These are phyloP conservation scores for Microbotryum violaceum DNA, from an alignment of 1,284 basidiomycete genomes.

Conservation along the genomic window DNA sequence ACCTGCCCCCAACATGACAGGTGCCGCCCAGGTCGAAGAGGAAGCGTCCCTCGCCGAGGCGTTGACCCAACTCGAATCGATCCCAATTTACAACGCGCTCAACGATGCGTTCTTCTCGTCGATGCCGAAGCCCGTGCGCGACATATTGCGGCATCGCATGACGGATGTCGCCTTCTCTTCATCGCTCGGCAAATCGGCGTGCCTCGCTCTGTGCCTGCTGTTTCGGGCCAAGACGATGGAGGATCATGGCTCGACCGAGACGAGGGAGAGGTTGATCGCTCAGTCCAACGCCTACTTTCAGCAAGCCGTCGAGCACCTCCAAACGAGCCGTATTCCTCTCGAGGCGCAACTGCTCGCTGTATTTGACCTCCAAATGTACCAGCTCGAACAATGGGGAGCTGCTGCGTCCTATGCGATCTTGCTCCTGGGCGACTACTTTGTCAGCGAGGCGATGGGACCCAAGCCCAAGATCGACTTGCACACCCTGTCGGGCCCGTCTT, in stretches of 20 bases:
- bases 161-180: constrained; percentile 15
- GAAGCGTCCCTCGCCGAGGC: too few species aligned
- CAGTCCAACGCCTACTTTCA: constrained; percentile 24
- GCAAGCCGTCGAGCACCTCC: constrained; percentile 19
- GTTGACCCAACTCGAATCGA: too few species aligned
- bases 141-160: constrained; percentile 11
- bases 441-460: constrained; percentile 14
- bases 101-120: constrained; percentile 26
- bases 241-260: neutral
- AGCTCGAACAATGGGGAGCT: constrained; percentile 21
- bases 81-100: constrained; percentile 14
- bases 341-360: constrained; percentile 24
- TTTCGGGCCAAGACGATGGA: constrained; percentile 8
- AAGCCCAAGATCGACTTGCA: constrained; percentile 16
- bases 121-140: constrained; percentile 26
- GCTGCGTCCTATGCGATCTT: constrained; percentile 20
- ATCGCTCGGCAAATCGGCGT: constrained; percentile 18
- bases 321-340: constrained; percentile 20
- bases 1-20: too few species aligned
- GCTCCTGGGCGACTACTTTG: constrained; percentile 21
- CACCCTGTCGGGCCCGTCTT: constrained; percentile 7
- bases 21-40: too few species aligned
- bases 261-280: constrained; percentile 14
- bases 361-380: constrained; percentile 21
- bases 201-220: neutral